Evolutionary conservation across 306 rosid species (phyloP), one percentile per base, ranked within the genome.

Genomic region (Corylus heterophylla): DNA sequence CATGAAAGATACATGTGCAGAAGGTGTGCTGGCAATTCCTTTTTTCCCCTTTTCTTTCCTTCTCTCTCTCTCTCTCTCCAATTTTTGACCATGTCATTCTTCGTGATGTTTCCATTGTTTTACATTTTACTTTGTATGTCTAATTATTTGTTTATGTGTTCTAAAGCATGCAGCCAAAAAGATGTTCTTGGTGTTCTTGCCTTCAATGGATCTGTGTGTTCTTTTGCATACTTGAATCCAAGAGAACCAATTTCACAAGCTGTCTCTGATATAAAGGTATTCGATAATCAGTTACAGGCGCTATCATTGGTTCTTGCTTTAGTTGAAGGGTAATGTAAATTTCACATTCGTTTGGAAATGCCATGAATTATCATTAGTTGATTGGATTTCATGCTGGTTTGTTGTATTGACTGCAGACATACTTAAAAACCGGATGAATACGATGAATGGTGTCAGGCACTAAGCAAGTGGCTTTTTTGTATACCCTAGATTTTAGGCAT

Each of bases 231-330:
- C 80, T 77, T 91, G 81, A 90, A 89, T 83, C 77, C 89, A 12
- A 91, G 89, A 84, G 98, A 92, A 85, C 88, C 97, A 74, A 76
- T 87, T 77, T 89, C 91, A 79, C 92, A 89, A 84, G 98, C 94
- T 47, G 71, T 92, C 79, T 69, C 82, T 54, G 93, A 95, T 76
- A 82, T 95, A 78, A 95, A 92, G 98, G 98, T 91, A 87, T 74
- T 61, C 20, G 67, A 64, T 77, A 48, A 79, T 67, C 39, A 42
- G n/a, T 18, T 18, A 31, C 51, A 8, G 72, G 72, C 72, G 39
- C 25, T 22, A 50, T 50, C 27, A 4, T 70, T 11, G 73, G 17
- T 27, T 66, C 55, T 74, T 76, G 20, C 54, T 70, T 73, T 75
- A 59, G 67, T 59, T 68, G 20, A 63, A 71, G 25, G 69, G 54